Base-by-base conservation (phyloP, 108 stramenopile genomes). In the Nitzschia sp. region DNA sequence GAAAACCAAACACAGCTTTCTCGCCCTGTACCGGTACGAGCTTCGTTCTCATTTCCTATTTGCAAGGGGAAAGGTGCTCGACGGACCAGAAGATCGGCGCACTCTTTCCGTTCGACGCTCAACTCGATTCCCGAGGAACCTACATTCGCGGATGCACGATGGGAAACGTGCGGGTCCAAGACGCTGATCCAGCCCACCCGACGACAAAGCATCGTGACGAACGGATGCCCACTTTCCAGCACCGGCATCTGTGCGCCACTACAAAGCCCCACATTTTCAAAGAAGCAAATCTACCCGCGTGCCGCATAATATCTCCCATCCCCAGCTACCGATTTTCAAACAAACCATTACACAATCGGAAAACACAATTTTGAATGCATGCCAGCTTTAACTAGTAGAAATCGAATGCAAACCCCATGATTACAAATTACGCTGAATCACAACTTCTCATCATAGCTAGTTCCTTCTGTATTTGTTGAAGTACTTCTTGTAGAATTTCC, bases 51-150 rank as follows among this genome's bases (percentile, higher is more conserved):
- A n/a, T n/a, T n/a, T n/a, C n/a, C 38, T 42, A 13, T 42, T 6
- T 9, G 38, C 38, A 42, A 42, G 38, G 9, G 38, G 13, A 42
- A 42, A 13, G 38, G 6, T 42, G 38, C 38, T 42, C 6, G 13
- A 42, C 13, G 38, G 38, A 42, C 6, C 38, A 13, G 13, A 6
- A 42, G 6, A 13, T 42, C 38, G 13, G 38, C 38, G 13, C 38
- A 9, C 38, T 42, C 38, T 51, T 51, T 51, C 49, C 49, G n/a
- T 21, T 17, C 49, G 21, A 51, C 4, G 11, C 49, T 51, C 19
- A 17, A 51, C 19, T 23, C 49, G 4, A 51, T 51, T 51, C n/a
- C n/a, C 21, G 49, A 51, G 21, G 49, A 51, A 51, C 49, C 49
- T 19, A 5, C 21, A 19, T 8, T 4, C 4, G 4, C 21, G 49